Base-by-base conservation (phyloP, 1,284 basidiomycete genomes). In the Sporisorium iseilematis-ciliati region DNA sequence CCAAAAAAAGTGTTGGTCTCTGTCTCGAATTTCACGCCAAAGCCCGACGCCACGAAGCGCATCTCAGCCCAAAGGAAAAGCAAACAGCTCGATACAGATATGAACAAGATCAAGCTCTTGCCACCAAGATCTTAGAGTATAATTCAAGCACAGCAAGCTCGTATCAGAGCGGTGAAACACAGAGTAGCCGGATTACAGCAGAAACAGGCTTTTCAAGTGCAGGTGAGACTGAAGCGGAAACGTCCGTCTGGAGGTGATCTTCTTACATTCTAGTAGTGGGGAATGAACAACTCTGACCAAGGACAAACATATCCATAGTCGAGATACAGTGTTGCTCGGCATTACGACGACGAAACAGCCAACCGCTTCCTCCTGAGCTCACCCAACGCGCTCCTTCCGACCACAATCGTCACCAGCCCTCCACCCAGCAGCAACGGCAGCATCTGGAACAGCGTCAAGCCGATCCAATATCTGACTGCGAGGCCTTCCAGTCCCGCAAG, bases 381-480 rank as follows among this genome's bases (percentile, higher is more conserved):
- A 2, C 56, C 63, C 26, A 82, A 49, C 12, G 80, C 78, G 14
- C 52, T 64, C 33, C 73, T 68, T 4, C 80, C 80, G 0, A 76
- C 65, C 26, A 82, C 55, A 25, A 80, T 54, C 25, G 78, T 78
- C 42, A 77, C 55, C 45, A 74, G 41, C 3, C 76, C 76, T 11
- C 51, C 67, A 33, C 57, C 74, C 14, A 77, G 21, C 51, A 82
- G 59, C 46, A 67, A 52, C 26, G 80, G 80, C 21, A 82, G 43
- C 76, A 82, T 75, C 56, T 69, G 56, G 69, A 82, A 80, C 25
- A 82, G 58, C 20, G 80, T 80, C 62, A 82, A 54, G 5, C 74
- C 69, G 46, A 77, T 58, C 80, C 80, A 82, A 54, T 78, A 82
- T 49, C 54, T 60, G 8, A 80, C 54, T 1, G 80, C 80, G 35